Base-by-base conservation (phyloP, 129 eudicot species). In the Helichrysum umbraculigerum region DNA sequence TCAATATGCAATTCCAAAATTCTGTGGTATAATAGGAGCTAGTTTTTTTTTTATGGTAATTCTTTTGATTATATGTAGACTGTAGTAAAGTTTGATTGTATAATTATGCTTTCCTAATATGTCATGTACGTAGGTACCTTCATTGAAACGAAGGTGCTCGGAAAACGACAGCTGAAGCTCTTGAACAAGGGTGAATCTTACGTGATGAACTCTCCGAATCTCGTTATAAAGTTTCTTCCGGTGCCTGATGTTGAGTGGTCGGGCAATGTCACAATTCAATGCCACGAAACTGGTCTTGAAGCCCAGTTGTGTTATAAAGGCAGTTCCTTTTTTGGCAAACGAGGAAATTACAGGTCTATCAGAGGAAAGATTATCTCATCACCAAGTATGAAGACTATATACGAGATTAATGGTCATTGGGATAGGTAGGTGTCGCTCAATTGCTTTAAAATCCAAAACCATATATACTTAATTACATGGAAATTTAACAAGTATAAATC, bases 321-420 rank as follows among this genome's bases (percentile, higher is more conserved):
- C 21, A 73, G 15, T 54, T 81, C 93, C 0, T 83, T 91, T 75
- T 30, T 87, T 7, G 83, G 90, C 5, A 72, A 82, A 50, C 78
- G 77, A 21, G 81, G 88, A 42, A 78, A 81, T 41, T 70, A 85
- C 44, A 81, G 96, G 71, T 79, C 97, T 20, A 37, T 94, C 51
- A 86, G 71, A 75, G 98, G 98, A 70, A 94, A 81, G 75, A 89
- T 94, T 61, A 33, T 83, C 9, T 58, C 33, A 68, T 54, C 89
- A 63, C 80, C 86, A 15, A 65, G 87, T 5, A 80, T 64, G 81
- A 79, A 79, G 78, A 70, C 87, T 1, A 72, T 87, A 3, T 89
- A 77, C 29, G 93, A 94, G 79, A 87, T 94, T 57, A 71, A 64
- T 62, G 98, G 98, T 81, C 91, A 94, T 28, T 94, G 98, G 98